phyloP scores from a whole-genome alignment of 345 rosid genomes.

The Lagerstroemia speciosa region DNA sequence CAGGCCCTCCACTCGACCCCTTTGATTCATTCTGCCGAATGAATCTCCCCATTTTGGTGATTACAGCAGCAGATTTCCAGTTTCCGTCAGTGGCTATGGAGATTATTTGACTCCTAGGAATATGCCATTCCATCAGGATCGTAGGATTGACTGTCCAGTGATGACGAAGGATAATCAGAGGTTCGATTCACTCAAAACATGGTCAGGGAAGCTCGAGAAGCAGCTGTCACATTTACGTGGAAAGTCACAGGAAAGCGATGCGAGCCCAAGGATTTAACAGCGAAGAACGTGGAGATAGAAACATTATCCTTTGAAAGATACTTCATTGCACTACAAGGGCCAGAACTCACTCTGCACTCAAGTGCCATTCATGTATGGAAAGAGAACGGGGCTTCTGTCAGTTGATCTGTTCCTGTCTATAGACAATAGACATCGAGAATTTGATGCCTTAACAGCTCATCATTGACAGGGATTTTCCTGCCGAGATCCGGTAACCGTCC shows the following conservation, averaged over 20 bases:
- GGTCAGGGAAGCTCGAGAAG: slow-evolving; percentile 77
- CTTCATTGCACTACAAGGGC: slow-evolving; percentile 80
- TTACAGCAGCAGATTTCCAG: slow-evolving; percentile 4
- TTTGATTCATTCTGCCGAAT: slow-evolving; percentile 6
- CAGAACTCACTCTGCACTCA: too few species aligned
- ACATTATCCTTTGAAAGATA: slow-evolving; percentile 58
- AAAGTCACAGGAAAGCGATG: slow-evolving; percentile 23
- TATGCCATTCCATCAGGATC: not conserved
- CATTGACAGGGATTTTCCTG: too few species aligned
- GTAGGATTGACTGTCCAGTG: not conserved
- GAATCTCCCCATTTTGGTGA: slow-evolving; percentile 38
- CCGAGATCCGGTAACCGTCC: too few species aligned
- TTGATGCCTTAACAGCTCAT: too few species aligned
- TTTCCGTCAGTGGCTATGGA: slow-evolving; percentile 10
- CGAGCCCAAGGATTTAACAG: slow-evolving; percentile 16
- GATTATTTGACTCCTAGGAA: slow-evolving; percentile 18
- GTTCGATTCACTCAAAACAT: slow-evolving; percentile 74
- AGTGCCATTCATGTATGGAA: too few species aligned
- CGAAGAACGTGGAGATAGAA: slow-evolving; percentile 19
- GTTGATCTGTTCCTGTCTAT: too few species aligned
- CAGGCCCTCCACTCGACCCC: not conserved
- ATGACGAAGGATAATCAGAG: slow-evolving; percentile 38
- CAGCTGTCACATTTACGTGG: slow-evolving; percentile 57
- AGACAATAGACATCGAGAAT: too few species aligned
- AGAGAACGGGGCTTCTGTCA: too few species aligned